Evolutionary conservation across 1,284 basidiomycete genomes (phyloP).

Genomic region (Ceratobasidium sp.): DNA sequence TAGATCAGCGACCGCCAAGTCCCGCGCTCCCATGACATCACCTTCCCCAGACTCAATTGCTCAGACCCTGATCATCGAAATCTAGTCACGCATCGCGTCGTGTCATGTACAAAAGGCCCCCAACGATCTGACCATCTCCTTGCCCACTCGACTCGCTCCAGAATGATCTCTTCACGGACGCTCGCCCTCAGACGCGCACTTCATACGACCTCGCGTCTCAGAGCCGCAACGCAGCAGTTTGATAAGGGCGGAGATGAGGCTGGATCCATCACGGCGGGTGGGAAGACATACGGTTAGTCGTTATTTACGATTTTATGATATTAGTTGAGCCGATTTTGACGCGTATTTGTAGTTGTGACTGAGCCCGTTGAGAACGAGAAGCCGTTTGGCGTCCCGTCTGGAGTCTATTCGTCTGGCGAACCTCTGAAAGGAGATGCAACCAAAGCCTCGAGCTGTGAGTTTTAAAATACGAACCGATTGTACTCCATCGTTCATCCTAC

Average conservation of each 20-base stretch:
- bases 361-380: conserved; percentile 37
- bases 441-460: conserved; percentile 34
- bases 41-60: conserved; percentile 8
- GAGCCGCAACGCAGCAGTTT: conserved; percentile 16
- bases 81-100: not conserved
- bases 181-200: conserved; percentile 5
- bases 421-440: conserved; percentile 23
- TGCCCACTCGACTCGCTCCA: not conserved
- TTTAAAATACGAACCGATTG: not conserved
- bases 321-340: not conserved
- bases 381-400: conserved; percentile 36
- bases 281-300: conserved; percentile 33
- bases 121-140: not conserved
- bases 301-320: not conserved
- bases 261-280: not conserved
- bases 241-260: conserved; percentile 34
- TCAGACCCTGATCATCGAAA: not conserved
- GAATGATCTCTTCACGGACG: conserved; percentile 19
- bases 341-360: conserved; percentile 23
- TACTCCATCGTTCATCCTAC: not conserved
- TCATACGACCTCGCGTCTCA: conserved; percentile 14
- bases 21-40: not conserved
- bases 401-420: conserved; percentile 32
- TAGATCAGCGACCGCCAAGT: not conserved
- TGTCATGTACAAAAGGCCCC: not conserved